Percentiles rank a stretch among this genome's conserved stretches.
phyloP scores from a whole-genome alignment of 306 rosid species.

The Macrotyloma uniflorum region DNA sequence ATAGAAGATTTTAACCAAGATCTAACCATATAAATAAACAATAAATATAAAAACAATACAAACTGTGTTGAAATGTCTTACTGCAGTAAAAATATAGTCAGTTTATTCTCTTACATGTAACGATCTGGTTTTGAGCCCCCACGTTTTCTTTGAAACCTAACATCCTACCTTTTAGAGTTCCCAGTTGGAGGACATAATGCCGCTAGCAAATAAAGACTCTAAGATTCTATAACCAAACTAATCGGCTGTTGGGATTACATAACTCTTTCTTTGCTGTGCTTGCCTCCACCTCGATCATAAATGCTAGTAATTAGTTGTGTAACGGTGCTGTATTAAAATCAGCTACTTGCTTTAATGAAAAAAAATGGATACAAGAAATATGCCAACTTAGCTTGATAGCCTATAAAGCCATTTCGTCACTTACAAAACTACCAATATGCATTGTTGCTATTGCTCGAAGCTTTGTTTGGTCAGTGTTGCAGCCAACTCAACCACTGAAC shows the following conservation, averaged over 20 bases:
- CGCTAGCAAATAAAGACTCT: background rate
- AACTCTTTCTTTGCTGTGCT: background rate
- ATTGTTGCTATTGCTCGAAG: background rate
- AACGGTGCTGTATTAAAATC: background rate
- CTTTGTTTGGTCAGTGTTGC: background rate
- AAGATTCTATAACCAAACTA: background rate
- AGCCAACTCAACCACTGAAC: background rate
- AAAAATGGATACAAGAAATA: background rate
- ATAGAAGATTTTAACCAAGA: no score
- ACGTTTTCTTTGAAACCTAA: background rate
- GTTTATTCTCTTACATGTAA: background rate
- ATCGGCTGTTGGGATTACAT: background rate
- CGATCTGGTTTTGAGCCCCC: background rate
- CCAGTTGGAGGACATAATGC: background rate
- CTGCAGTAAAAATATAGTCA: no score
- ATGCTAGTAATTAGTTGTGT: conserved; percentile 1
- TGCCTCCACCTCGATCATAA: conserved; percentile 24
- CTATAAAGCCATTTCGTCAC: conserved; percentile 7
- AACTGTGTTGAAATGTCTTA: no score
- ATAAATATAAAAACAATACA: no score
- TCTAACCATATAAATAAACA: no score
- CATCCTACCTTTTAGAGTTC: background rate
- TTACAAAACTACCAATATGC: background rate
- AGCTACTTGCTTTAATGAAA: background rate
- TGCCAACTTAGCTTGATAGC: conserved; percentile 1